A percentile compares a stretch with the other conserved stretches of the same genome.
Conservation (phyloP, 805 yeast genomes). For the Lipomyces oligophaga region DNA sequence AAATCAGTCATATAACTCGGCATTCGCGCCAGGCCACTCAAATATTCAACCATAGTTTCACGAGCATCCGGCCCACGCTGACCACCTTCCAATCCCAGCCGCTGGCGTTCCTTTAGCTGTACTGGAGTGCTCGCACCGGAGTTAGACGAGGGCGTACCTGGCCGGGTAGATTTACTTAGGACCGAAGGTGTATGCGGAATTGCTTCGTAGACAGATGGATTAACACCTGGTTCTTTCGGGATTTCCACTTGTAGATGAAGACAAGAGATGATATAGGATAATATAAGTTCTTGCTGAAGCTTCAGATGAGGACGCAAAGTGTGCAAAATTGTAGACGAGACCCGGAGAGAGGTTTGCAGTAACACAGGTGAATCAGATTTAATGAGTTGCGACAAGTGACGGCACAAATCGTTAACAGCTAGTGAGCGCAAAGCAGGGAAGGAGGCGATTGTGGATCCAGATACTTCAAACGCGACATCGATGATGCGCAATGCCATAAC, state of each 20-base stretch:
- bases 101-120: conserved; percentile 24
- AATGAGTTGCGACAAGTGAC: conserved; percentile 74
- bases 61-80: conserved; percentile 41
- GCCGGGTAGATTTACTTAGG: conserved; percentile 41
- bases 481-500: conserved; percentile 75
- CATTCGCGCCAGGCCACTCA: conserved; percentile 58
- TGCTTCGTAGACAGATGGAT: conserved; percentile 41
- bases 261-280: conserved; percentile 40
- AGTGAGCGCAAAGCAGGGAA: conserved; percentile 66
- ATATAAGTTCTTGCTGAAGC: conserved; percentile 66
- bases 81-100: conserved; percentile 27
- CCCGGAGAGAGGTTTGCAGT: conserved; percentile 68
- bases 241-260: conserved; percentile 41
- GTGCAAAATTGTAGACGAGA: conserved; percentile 67
- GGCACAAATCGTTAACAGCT: conserved; percentile 77
- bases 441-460: conserved; percentile 58
- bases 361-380: conserved; percentile 71
- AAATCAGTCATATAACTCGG: conserved; percentile 72
- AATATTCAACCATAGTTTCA: conserved; percentile 78
- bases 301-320: conserved; percentile 64
- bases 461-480: conserved; percentile 73
- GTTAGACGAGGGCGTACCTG: conserved; percentile 1
- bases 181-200: conserved; percentile 46
- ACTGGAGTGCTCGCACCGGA: conserved; percentile 29
- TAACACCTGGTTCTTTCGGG: conserved; percentile 40